phyloP scores from a whole-genome alignment of 2,329 filamentous ascomycete species.

The Curvularia spicifera region DNA sequence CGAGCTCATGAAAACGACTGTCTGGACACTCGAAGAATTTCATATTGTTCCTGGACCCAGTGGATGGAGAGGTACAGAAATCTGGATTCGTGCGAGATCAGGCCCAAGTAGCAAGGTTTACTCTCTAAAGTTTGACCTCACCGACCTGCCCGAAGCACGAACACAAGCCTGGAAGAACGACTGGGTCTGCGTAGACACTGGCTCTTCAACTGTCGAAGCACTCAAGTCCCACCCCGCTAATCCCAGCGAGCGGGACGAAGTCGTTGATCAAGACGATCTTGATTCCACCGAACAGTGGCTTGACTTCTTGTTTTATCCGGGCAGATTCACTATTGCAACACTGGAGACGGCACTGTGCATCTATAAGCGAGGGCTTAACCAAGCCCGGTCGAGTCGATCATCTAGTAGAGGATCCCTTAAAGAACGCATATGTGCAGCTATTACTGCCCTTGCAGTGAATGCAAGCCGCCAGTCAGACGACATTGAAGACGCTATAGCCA shows the following conservation, averaged over 20 bases:
- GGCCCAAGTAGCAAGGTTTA: conserved; percentile 66
- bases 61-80: conserved; percentile 50
- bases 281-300: conserved; percentile 76
- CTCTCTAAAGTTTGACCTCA: conserved; percentile 75
- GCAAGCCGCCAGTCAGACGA: conserved; percentile 76
- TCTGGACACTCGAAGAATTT: conserved; percentile 60
- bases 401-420: conserved; percentile 64
- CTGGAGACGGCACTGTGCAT: conserved; percentile 83
- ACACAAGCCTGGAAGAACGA: conserved; percentile 67
- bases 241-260: conserved; percentile 44
- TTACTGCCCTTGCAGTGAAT: conserved; percentile 70
- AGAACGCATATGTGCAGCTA: conserved; percentile 75
- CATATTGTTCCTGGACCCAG: conserved; percentile 47
- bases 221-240: conserved; percentile 49
- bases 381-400: conserved; percentile 19
- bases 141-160: conserved; percentile 68
- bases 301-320: conserved; percentile 79
- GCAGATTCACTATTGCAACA: conserved; percentile 78
- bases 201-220: conserved; percentile 50
- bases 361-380: conserved; percentile 70
- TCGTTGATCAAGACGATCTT: conserved; percentile 58
- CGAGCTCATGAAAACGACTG: conserved; percentile 58
- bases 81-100: conserved; percentile 63
- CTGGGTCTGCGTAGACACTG: conserved; percentile 56
- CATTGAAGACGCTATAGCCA: conserved; percentile 75